These are phyloP conservation scores for Torrubiella hemipterigena DNA, from an alignment of 2,329 filamentous ascomycete genomes.

Conservation along the genomic window DNA sequence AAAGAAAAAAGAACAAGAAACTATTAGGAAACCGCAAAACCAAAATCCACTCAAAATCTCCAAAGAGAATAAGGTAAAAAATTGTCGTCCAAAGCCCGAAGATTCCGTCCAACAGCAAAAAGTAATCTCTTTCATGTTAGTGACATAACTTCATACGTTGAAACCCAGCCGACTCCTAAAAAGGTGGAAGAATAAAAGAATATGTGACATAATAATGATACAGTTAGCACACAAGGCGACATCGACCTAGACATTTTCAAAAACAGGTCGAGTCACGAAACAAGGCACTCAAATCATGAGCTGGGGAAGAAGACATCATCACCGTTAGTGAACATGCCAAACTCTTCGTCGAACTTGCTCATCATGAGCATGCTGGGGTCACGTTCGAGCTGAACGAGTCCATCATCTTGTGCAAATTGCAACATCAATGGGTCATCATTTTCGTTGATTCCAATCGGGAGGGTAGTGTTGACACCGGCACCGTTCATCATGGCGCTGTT, in stretches of 20 bases:
- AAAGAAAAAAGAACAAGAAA: too few relatives aligned
- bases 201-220: constrained; percentile 8
- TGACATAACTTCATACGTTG: too few relatives aligned
- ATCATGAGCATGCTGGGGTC: constrained; percentile 37
- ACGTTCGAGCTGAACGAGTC: constrained; percentile 29
- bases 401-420: constrained; percentile 29
- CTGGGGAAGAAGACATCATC: constrained; percentile 41
- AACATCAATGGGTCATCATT: constrained; percentile 32
- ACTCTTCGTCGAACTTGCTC: constrained; percentile 43
- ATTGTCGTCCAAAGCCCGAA: too few relatives aligned
- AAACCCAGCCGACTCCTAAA: too few relatives aligned
- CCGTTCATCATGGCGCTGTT: constrained; percentile 19
- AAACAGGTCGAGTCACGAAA: constrained; percentile 1
- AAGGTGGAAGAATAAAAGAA: constrained; percentile 4
- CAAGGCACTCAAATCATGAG: constrained; percentile 11
- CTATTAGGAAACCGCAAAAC: too few relatives aligned
- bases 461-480: constrained; percentile 19
- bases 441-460: constrained; percentile 21
- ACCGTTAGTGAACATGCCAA: constrained; percentile 37
- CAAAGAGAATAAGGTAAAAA: too few relatives aligned
- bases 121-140: too few relatives aligned
- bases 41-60: too few relatives aligned
- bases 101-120: too few relatives aligned
- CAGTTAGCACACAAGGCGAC: constrained; percentile 7
- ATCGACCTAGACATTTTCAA: constrained; percentile 4